phyloP scores from a whole-genome alignment of 257 asterid genomes.

The Gentiana dahurica region DNA sequence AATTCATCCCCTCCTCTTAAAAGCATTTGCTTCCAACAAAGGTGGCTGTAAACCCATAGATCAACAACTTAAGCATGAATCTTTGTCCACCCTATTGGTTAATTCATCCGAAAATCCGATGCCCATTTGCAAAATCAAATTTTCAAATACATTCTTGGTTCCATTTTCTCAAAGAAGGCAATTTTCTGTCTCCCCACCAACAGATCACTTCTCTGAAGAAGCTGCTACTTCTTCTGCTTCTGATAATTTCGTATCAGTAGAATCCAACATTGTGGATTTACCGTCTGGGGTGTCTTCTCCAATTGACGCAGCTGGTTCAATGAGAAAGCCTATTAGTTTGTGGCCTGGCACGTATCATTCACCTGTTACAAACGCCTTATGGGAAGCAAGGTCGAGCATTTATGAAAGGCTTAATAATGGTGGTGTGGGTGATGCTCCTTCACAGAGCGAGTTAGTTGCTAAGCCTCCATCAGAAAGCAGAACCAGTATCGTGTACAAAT shows the following conservation, averaged over 20 bases:
- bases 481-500: conserved; percentile 54
- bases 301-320: conserved; percentile 77
- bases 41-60: background rate
- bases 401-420: conserved; percentile 33
- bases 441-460: conserved; percentile 34
- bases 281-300: conserved; percentile 30
- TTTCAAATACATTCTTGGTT: conserved; percentile 4
- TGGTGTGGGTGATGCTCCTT: conserved; percentile 19
- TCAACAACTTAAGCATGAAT: conserved; percentile 8
- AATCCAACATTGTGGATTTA: conserved; percentile 13
- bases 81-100: conserved; percentile 15
- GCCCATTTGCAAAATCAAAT: conserved; percentile 13
- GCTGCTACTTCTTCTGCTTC: conserved; percentile 1
- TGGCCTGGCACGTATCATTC: conserved; percentile 97
- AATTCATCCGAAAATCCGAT: conserved; percentile 3
- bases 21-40: too few species aligned
- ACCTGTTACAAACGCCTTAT: conserved; percentile 82
- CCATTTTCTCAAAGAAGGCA: conserved; percentile 21
- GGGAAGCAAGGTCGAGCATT: conserved; percentile 79
- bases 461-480: conserved; percentile 59
- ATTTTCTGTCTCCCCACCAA: conserved; percentile 27
- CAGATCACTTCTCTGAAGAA: conserved; percentile 12
- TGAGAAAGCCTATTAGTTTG: conserved; percentile 68
- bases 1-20: too few species aligned
- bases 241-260: conserved; percentile 16